phyloP scores from a whole-genome alignment of 257 asterid species.

The Rhazya stricta region DNA sequence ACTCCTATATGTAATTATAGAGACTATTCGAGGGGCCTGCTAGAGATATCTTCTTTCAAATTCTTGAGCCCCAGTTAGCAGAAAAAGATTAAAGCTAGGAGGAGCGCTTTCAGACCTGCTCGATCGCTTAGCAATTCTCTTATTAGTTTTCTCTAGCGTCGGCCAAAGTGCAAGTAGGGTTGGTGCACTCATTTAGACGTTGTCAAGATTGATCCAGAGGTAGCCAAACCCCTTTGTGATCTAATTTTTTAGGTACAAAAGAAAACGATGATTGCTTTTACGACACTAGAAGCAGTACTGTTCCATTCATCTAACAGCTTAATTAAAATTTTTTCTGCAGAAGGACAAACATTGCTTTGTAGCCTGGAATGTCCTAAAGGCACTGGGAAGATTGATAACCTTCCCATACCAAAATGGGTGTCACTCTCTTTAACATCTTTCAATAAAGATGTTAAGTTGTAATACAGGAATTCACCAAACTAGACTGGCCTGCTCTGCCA shows the following conservation, averaged over 20 bases:
- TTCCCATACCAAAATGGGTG: conserved; percentile 20
- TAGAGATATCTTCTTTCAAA: conserved; percentile 18
- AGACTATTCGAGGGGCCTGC: conserved; percentile 25
- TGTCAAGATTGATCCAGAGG: neutral
- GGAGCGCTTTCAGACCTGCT: neutral
- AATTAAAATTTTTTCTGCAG: neutral
- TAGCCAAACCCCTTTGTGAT: neutral
- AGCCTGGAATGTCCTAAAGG: conserved; percentile 16
- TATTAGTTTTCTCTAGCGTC: neutral
- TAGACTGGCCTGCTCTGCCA: conserved; percentile 19
- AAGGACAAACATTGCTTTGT: conserved; percentile 2
- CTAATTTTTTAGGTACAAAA: neutral
- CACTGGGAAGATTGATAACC: conserved; percentile 16
- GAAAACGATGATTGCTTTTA: conserved; percentile 9
- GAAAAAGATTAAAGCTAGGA: conserved; percentile 5
- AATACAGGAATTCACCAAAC: conserved; percentile 17
- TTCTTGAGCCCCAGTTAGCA: conserved; percentile 7
- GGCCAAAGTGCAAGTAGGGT: conserved; percentile 1
- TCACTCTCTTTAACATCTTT: conserved; percentile 30
- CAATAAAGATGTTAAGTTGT: conserved; percentile 32
- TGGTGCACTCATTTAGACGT: neutral
- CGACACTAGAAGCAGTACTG: neutral
- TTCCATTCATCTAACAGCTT: conserved; percentile 13
- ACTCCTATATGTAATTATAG: conserved; percentile 11
- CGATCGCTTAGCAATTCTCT: neutral